Percentiles rank a stretch among this genome's conserved stretches.
Conservation (phyloP, 2,329 filamentous ascomycete genomes). For the Didymella glomerata region DNA sequence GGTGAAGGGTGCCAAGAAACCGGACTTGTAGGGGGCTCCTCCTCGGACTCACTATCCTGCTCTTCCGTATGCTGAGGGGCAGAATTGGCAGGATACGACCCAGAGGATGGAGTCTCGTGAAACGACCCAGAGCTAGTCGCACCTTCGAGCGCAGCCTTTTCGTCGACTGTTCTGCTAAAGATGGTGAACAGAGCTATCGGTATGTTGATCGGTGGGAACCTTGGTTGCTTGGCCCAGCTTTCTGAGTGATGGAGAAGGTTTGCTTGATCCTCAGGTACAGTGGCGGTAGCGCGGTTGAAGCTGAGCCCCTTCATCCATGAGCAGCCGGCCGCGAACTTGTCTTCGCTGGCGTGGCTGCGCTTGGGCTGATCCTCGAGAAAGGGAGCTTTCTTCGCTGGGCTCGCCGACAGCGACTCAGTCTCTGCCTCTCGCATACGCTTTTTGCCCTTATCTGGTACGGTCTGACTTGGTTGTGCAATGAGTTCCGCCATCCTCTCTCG, state of each 20-base stretch:
- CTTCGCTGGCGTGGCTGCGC: constrained; percentile 1
- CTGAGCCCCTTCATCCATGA: constrained; percentile 38
- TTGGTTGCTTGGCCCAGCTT: constrained; percentile 46
- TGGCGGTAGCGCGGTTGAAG: constrained; percentile 33
- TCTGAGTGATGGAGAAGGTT: constrained; percentile 57
- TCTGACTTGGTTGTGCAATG: neutral
- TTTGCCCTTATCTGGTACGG: constrained; percentile 1
- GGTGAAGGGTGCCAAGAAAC: constrained; percentile 36
- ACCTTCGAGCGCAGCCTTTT: constrained; percentile 26
- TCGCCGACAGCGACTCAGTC: neutral
- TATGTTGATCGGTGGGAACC: constrained; percentile 51
- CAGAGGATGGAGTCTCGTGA: constrained; percentile 28
- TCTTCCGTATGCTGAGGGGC: constrained; percentile 4
- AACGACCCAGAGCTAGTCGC: constrained; percentile 21
- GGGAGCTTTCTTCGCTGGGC: constrained; percentile 2
- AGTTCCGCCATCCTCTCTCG: neutral
- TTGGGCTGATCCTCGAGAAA: neutral
- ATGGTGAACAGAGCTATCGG: constrained; percentile 46
- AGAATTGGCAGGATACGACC: constrained; percentile 13
- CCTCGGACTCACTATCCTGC: constrained; percentile 12
- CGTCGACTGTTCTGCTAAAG: constrained; percentile 30
- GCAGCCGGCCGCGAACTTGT: constrained; percentile 23
- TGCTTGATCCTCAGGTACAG: constrained; percentile 58
- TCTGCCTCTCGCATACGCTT: constrained; percentile 15
- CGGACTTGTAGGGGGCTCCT: constrained; percentile 21